Evolutionary conservation across 2,329 filamentous ascomycete species (phyloP).

Genomic region (Aureobasidium sp.): DNA sequence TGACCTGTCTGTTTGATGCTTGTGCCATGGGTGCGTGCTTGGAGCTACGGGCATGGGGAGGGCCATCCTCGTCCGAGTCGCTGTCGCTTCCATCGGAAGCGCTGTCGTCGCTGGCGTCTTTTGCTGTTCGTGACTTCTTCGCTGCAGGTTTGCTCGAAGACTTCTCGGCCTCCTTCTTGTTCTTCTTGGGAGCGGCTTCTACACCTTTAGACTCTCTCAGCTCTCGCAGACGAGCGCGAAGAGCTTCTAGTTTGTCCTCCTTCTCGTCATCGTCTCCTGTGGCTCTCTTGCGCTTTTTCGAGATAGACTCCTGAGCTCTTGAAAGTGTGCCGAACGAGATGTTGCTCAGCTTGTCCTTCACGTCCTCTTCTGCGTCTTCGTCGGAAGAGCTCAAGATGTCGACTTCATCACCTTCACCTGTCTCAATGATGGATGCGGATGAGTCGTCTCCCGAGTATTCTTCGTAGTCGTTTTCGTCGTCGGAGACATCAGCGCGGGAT

Average conservation of each 20-base stretch:
- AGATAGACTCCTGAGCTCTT: slow-evolving; percentile 69
- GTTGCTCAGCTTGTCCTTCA: slow-evolving; percentile 43
- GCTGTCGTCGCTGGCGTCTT: slow-evolving; percentile 17
- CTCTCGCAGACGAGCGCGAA: slow-evolving; percentile 39
- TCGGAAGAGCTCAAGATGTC: slow-evolving; percentile 15
- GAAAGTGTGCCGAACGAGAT: slow-evolving; percentile 88
- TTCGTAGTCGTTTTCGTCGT: slow-evolving; percentile 16
- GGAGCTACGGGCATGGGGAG: slow-evolving; percentile 48
- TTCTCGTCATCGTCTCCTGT: slow-evolving; percentile 32
- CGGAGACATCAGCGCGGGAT: slow-evolving; percentile 14
- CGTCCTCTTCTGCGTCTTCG: slow-evolving; percentile 30
- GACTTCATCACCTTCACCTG: slow-evolving; percentile 27
- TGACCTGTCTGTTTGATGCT: slow-evolving; percentile 76
- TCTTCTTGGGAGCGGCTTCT: slow-evolving; percentile 22
- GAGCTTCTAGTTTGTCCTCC: slow-evolving; percentile 40
- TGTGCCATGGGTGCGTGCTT: slow-evolving; percentile 87
- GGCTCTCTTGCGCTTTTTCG: slow-evolving; percentile 38
- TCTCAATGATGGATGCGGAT: slow-evolving; percentile 35
- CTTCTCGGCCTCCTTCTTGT: not conserved
- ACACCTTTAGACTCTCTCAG: slow-evolving; percentile 35
- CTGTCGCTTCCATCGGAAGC: slow-evolving; percentile 14
- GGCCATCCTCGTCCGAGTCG: slow-evolving; percentile 26
- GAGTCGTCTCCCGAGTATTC: slow-evolving; percentile 32
- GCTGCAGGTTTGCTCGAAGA: slow-evolving; percentile 2
- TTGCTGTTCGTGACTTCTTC: slow-evolving; percentile 21